Percentiles rank a stretch among this genome's conserved stretches.
phyloP scores from a whole-genome alignment of 805 yeast species.

The Candida nitratophila region DNA sequence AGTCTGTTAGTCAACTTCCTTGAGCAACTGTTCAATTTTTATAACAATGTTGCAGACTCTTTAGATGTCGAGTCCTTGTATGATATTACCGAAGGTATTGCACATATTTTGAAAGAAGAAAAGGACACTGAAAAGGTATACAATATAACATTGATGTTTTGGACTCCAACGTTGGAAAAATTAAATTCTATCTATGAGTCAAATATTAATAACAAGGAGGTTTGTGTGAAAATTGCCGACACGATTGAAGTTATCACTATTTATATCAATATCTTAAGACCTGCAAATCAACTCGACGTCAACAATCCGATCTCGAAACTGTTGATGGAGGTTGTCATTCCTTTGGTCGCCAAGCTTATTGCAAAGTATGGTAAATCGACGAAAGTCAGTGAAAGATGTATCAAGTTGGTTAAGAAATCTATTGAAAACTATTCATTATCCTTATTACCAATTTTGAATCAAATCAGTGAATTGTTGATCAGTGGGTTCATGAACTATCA shows the following conservation, averaged over 20 bases:
- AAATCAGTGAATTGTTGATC: constrained; percentile 59
- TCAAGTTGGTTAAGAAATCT: constrained; percentile 60
- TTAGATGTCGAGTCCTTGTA: constrained; percentile 64
- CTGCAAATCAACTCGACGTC: constrained; percentile 29
- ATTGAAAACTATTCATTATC: constrained; percentile 56
- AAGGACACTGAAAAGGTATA: constrained; percentile 42
- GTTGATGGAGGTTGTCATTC: constrained; percentile 52
- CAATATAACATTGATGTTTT: constrained; percentile 52
- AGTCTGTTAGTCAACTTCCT: constrained; percentile 53
- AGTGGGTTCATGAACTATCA: constrained; percentile 63
- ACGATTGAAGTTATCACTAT: constrained; percentile 63
- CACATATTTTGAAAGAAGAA: constrained; percentile 67
- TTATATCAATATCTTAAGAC: constrained; percentile 50
- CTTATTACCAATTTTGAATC: constrained; percentile 51
- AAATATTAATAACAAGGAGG: constrained; percentile 22
- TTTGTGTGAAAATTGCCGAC: constrained; percentile 53
- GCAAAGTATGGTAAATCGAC: constrained; percentile 50
- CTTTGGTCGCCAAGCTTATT: constrained; percentile 42
- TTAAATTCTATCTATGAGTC: constrained; percentile 21
- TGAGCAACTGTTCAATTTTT: constrained; percentile 71
- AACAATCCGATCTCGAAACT: constrained; percentile 46
- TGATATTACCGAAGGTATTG: constrained; percentile 85
- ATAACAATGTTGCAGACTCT: constrained; percentile 44
- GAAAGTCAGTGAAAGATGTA: constrained; percentile 65
- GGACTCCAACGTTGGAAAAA: constrained; percentile 54